Evolutionary conservation across 192 early-diverging fungal species (phyloP).

Genomic region (Coemansia sp.): DNA sequence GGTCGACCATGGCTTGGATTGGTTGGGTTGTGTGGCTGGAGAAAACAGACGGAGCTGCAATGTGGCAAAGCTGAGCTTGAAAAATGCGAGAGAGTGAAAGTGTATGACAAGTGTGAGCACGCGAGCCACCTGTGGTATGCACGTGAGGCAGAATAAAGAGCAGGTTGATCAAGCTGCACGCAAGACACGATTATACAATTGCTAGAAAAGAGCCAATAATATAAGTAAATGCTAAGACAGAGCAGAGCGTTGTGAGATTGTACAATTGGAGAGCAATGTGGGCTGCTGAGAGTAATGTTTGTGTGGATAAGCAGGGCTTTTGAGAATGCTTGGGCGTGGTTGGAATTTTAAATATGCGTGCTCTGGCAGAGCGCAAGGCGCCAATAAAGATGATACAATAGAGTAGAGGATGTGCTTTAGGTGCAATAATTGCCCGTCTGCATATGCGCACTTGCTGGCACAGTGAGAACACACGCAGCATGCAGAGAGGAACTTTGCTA

Average conservation of each 20-base stretch:
- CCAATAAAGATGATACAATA: not conserved
- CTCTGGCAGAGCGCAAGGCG: not conserved
- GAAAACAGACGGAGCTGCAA: not conserved
- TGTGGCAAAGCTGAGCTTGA: not conserved
- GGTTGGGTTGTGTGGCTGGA: slow-evolving; percentile 9
- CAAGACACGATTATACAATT: slow-evolving; percentile 36
- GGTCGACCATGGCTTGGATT: slow-evolving; percentile 20
- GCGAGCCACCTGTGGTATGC: slow-evolving; percentile 3
- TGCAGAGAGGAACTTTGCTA: not conserved
- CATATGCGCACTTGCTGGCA: not conserved
- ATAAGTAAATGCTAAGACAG: not conserved
- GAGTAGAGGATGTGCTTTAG: not conserved
- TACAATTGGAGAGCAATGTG: slow-evolving; percentile 5
- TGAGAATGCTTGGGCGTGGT: slow-evolving; percentile 19
- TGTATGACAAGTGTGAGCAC: slow-evolving; percentile 18
- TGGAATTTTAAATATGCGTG: not conserved
- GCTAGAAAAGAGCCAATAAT: slow-evolving; percentile 4
- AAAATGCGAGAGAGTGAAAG: slow-evolving; percentile 1
- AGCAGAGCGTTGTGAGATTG: slow-evolving; percentile 2
- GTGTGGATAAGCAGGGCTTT: slow-evolving; percentile 6
- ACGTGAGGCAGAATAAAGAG: slow-evolving; percentile 5
- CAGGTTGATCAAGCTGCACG: not conserved
- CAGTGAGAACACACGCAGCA: not conserved
- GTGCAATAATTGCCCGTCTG: slow-evolving; percentile 3
- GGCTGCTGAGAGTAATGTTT: not conserved